phyloP scores from a whole-genome alignment of 1,284 basidiomycete species.

The Thecaphora thlaspeos region DNA sequence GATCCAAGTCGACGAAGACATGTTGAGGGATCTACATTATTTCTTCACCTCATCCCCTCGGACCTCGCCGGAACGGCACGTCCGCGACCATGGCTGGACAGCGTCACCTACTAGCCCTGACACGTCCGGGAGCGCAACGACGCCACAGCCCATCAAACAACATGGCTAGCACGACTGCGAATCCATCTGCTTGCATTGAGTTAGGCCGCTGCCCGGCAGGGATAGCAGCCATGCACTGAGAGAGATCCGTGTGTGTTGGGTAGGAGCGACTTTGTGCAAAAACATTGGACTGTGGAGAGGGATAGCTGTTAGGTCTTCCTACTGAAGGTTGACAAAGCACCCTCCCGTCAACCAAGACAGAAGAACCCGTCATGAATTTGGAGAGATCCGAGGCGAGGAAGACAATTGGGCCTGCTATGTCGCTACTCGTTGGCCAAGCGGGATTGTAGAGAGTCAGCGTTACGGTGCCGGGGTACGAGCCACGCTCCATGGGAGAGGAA shows the following conservation, averaged over 20 bases:
- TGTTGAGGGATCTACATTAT: background rate
- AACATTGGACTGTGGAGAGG: no score
- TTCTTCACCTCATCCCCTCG: background rate
- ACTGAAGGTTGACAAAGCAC: slow-evolving; percentile 75
- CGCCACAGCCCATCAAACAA: background rate
- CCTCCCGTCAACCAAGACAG: slow-evolving; percentile 75
- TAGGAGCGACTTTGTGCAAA: no score
- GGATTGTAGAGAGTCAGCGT: no score
- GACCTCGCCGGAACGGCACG: no score
- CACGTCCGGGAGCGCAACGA: background rate
- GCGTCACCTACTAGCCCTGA: background rate
- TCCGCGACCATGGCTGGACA: background rate
- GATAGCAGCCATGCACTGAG: no score
- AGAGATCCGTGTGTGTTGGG: no score
- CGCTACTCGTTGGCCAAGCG: no score
- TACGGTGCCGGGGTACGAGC: no score
- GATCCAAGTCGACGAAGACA: background rate
- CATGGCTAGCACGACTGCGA: background rate
- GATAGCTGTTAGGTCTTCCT: background rate
- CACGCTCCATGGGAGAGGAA: no score
- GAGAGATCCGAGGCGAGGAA: slow-evolving; percentile 75
- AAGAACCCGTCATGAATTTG: slow-evolving; percentile 69
- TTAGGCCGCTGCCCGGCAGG: no score
- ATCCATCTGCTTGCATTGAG: background rate
- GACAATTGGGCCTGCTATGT: slow-evolving; percentile 73